Base-by-base conservation (phyloP, 257 asterid genomes). In the Mentha longifolia region DNA sequence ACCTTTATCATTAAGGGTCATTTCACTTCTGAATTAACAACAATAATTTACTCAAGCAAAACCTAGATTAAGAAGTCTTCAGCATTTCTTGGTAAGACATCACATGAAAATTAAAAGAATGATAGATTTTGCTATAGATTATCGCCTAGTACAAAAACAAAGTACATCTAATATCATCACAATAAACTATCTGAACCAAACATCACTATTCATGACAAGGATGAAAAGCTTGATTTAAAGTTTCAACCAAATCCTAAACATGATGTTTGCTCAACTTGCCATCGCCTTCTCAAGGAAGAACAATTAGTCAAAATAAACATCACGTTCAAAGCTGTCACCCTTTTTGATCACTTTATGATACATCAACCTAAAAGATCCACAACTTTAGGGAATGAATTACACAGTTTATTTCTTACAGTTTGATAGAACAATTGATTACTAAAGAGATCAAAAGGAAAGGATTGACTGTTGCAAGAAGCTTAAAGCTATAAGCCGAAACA, bases 391-490 rank as follows among this genome's bases (percentile, higher is more conserved):
- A 43, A 43, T 12, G n/a, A 3, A 43, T 12, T 2, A 43, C 49
- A 43, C 49, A 1, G 25, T 22, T 22, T 22, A 22, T 22, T 22
- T 5, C 4, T 43, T 43, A 43, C 14, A 0, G 12, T 11, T 43
- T 6, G 16, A 11, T 28, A 11, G 5, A 12, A 10, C 17, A 16
- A 47, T 45, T 9, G 42, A 58, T 74, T 11, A 28, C 20, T 42
- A 16, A 47, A 33, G 31, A 14, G 31, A 67, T 20, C 30, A 50
- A 64, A 30, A 65, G 51, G 51, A 65, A 20, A n/a, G 14, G 33
- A 35, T 54, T 55, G 50, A 33, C 47, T 49, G 62, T 49, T 50
- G 59, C 70, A 68, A 56, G 70, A 63, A 74, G 68, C n/a, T 55
- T 20, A 46, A 62, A 65, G n/a, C n/a, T n/a, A n/a, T n/a, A n/a